These are phyloP conservation scores for Calcarisporium arbuscula DNA, from an alignment of 2,329 filamentous ascomycete genomes.

Conservation along the genomic window DNA sequence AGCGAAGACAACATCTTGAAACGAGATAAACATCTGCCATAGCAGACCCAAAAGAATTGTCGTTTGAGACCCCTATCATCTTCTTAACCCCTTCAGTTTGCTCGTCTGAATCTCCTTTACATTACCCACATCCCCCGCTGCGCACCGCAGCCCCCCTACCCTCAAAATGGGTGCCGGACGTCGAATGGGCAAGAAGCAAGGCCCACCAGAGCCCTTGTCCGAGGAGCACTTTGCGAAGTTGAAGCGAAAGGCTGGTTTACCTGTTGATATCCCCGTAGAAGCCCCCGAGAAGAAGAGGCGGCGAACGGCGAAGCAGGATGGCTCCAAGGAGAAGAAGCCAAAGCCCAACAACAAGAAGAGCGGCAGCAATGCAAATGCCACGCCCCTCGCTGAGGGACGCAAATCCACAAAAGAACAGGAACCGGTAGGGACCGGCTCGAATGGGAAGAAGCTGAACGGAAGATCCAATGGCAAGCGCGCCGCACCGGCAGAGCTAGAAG, in stretches of 20 bases:
- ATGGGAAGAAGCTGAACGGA: slow-evolving; percentile 21
- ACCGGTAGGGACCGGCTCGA: slow-evolving; percentile 27
- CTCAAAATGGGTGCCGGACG: slow-evolving; percentile 77
- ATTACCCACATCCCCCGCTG: too few species aligned
- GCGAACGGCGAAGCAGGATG: slow-evolving; percentile 25
- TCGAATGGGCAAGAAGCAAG: slow-evolving; percentile 88
- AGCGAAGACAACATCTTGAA: too few species aligned
- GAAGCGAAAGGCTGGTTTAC: slow-evolving; percentile 78
- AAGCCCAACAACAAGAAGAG: slow-evolving; percentile 22
- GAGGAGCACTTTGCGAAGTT: slow-evolving; percentile 70
- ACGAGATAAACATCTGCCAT: too few species aligned
- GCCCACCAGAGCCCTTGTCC: slow-evolving; percentile 73
- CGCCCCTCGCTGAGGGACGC: background rate
- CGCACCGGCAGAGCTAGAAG: too few species aligned
- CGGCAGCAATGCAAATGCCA: slow-evolving; percentile 12
- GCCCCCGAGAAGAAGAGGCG: slow-evolving; percentile 58
- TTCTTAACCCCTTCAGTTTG: too few species aligned
- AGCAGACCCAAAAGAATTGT: too few species aligned
- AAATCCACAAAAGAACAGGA: slow-evolving; percentile 23
- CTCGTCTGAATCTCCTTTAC: too few species aligned
- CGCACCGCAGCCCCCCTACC: too few species aligned
- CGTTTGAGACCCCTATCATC: too few species aligned
- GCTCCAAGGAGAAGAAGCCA: slow-evolving; percentile 20
- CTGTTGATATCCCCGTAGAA: slow-evolving; percentile 52
- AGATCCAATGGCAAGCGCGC: slow-evolving; percentile 22